phyloP scores from a whole-genome alignment of 805 yeast species.

The Schizosaccharomyces octosporus region DNA sequence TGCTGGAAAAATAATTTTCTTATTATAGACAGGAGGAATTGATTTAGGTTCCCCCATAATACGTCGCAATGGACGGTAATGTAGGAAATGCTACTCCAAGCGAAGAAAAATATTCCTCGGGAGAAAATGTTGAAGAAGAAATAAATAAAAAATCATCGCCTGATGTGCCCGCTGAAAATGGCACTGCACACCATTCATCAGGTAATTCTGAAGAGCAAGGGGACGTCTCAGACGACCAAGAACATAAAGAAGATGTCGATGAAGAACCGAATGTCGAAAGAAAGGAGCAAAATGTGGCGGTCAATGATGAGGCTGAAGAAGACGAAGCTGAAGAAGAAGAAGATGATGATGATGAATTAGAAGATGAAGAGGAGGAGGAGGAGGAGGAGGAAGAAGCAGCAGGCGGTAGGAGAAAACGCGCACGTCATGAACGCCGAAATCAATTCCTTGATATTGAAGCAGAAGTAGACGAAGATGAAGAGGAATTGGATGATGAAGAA shows the following conservation, averaged over 20 bases:
- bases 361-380: constrained; percentile 5
- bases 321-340: constrained; percentile 6
- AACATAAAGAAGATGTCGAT: background rate
- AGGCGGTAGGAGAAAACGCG: constrained; percentile 13
- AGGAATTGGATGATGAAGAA: constrained; percentile 77
- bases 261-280: background rate
- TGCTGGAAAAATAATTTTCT: no score
- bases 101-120: no score
- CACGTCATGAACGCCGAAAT: constrained; percentile 29
- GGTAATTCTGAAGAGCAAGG: background rate
- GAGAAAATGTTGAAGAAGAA: no score
- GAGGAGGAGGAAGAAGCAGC: constrained; percentile 7
- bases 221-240: background rate
- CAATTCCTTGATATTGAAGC: constrained; percentile 96
- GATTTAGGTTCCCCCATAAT: no score
- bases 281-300: background rate
- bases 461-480: constrained; percentile 94
- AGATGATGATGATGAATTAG: constrained; percentile 6
- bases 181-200: no score
- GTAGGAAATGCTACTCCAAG: no score
- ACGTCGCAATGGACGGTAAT: no score
- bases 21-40: no score
- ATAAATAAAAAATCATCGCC: no score
- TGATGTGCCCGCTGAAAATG: no score
- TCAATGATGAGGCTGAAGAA: background rate